Conservation (phyloP, 164 flowering plant species). For the Liquidambar formosana region DNA sequence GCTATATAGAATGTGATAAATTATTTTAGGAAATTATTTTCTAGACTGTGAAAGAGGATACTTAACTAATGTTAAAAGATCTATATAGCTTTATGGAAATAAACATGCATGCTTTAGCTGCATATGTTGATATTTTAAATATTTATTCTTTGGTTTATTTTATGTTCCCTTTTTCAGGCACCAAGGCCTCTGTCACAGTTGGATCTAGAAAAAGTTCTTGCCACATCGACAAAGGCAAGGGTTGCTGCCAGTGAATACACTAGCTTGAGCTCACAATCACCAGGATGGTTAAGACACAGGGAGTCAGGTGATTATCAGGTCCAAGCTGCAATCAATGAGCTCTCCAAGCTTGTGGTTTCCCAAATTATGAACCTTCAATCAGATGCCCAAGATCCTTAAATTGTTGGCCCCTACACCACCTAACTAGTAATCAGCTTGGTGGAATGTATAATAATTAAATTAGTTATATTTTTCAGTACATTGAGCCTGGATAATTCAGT, state of each 20-base stretch:
- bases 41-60: no score
- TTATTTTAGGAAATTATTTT: no score
- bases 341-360: conserved; percentile 73
- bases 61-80: no score
- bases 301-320: conserved; percentile 64
- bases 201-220: conserved; percentile 72
- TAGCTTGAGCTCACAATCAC: conserved; percentile 34
- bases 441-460: no score
- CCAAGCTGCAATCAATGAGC: conserved; percentile 68
- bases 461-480: no score
- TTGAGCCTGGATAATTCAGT: no score
- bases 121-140: neutral
- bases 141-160: neutral
- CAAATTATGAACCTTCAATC: conserved; percentile 66
- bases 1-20: no score
- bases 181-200: conserved; percentile 71
- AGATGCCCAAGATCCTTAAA: conserved; percentile 48
- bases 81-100: no score
- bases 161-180: conserved; percentile 37
- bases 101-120: no score
- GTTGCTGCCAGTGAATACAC: conserved; percentile 70
- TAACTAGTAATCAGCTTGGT: no score
- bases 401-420: neutral
- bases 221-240: conserved; percentile 57
- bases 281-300: conserved; percentile 44